Conservation (phyloP, 805 yeast species). For the Crinitomyces ghanaensis region DNA sequence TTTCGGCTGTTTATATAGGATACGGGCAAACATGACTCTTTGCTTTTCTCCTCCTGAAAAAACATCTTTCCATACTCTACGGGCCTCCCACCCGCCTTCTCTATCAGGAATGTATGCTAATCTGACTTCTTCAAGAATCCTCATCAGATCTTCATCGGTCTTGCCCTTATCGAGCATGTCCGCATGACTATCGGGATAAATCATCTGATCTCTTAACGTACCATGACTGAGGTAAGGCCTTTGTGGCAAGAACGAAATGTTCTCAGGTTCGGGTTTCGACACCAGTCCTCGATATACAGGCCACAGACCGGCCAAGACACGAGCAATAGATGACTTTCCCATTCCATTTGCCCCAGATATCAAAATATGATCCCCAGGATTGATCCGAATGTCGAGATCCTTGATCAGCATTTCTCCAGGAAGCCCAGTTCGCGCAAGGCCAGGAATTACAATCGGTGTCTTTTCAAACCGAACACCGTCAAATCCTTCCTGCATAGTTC, state of each 20-base stretch:
- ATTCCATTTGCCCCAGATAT: conserved; percentile 81
- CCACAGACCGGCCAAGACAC: conserved; percentile 84
- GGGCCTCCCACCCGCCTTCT: conserved; percentile 36
- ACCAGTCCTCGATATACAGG: conserved; percentile 75
- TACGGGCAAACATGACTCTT: conserved; percentile 77
- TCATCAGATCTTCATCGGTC: conserved; percentile 57
- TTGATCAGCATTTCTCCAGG: conserved; percentile 49
- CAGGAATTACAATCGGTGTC: conserved; percentile 72
- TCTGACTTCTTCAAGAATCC: conserved; percentile 62
- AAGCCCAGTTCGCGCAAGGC: conserved; percentile 21
- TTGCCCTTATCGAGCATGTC: conserved; percentile 66
- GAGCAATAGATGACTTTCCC: conserved; percentile 79
- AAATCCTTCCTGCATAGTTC: conserved; percentile 69
- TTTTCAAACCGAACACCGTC: conserved; percentile 74
- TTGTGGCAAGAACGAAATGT: conserved; percentile 73
- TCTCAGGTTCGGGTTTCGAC: conserved; percentile 57
- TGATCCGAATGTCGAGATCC: conserved; percentile 50
- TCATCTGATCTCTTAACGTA: conserved; percentile 80
- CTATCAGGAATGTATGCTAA: conserved; percentile 70
- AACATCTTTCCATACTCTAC: conserved; percentile 78
- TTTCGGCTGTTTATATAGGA: conserved; percentile 66
- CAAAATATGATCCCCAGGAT: conserved; percentile 55
- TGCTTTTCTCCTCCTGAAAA: conserved; percentile 95
- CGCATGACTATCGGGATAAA: conserved; percentile 69
- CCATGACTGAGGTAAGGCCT: conserved; percentile 72